Evolutionary conservation across 805 yeast genomes (phyloP).

Genomic region (Torulaspora microellipsoides): DNA sequence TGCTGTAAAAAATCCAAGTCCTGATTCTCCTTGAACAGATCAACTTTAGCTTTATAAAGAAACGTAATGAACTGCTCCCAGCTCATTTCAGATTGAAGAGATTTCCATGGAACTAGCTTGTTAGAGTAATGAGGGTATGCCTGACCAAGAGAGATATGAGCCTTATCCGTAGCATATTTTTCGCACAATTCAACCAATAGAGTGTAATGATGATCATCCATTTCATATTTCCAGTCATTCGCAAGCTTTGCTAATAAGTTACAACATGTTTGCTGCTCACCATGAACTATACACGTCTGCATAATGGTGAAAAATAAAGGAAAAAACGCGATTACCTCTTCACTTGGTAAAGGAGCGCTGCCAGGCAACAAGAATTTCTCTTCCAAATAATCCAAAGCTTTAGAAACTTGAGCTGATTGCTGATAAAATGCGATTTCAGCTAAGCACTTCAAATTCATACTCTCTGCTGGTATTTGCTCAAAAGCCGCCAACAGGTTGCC

Average conservation of each 20-base stretch:
- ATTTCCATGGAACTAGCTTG: conserved; percentile 8
- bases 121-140: not conserved
- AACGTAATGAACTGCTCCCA: conserved; percentile 11
- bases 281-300: conserved; percentile 6
- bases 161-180: conserved; percentile 13
- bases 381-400: conserved; percentile 13
- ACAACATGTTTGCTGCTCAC: conserved; percentile 5
- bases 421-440: conserved; percentile 20
- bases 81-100: conserved; percentile 8
- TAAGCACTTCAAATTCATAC: conserved; percentile 4
- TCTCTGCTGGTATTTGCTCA: conserved; percentile 1
- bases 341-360: not conserved
- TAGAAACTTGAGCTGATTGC: conserved; percentile 21
- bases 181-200: conserved; percentile 14
- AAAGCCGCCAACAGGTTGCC: conserved; percentile 8
- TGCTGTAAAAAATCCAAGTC: conserved; percentile 15
- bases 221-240: conserved; percentile 8
- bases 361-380: not conserved
- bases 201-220: conserved; percentile 14
- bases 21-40: conserved; percentile 10
- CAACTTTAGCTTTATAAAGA: conserved; percentile 7
- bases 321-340: conserved; percentile 8
- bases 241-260: conserved; percentile 3
- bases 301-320: conserved; percentile 6
- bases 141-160: conserved; percentile 3